Percentiles rank a stretch among this genome's conserved stretches.
Evolutionary conservation across 2,329 filamentous ascomycete species (phyloP).

Genomic region (Chrysoporthe puriensis): DNA sequence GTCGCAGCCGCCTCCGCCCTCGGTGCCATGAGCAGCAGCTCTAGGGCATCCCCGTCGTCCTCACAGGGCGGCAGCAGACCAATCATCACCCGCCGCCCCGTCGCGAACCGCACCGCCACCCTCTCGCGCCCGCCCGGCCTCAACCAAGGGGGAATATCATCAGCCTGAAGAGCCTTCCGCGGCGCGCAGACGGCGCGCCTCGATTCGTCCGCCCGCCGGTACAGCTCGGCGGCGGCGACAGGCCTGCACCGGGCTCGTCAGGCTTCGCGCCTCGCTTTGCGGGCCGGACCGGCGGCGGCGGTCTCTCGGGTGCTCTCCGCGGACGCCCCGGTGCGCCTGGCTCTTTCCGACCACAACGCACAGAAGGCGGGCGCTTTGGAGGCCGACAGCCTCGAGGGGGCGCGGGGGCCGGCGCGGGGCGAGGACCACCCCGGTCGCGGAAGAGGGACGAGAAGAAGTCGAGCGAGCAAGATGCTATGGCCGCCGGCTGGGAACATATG

Average conservation of each 20-base stretch:
- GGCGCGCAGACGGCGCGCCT: conserved; percentile 1
- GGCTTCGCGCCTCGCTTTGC: conserved; percentile 10
- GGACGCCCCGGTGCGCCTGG: not conserved
- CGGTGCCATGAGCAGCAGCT: conserved; percentile 21
- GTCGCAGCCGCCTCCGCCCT: conserved; percentile 28
- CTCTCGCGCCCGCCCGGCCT: not conserved
- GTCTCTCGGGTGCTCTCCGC: not conserved
- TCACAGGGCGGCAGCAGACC: not conserved
- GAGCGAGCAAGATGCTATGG: conserved; percentile 9
- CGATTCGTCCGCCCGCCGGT: not conserved
- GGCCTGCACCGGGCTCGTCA: conserved; percentile 2
- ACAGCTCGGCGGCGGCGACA: conserved; percentile 2
- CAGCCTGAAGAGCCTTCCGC: conserved; percentile 25
- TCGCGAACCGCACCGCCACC: not conserved
- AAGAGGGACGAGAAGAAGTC: conserved; percentile 15
- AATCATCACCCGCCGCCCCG: not conserved
- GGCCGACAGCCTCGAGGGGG: not conserved
- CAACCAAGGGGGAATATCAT: conserved; percentile 20
- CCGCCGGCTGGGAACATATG: conserved; percentile 16
- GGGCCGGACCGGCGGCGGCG: conserved; percentile 1
- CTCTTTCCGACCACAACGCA: not conserved
- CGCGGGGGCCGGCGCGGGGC: not conserved
- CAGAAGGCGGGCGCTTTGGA: conserved; percentile 6
- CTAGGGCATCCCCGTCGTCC: conserved; percentile 2
- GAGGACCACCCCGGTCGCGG: conserved; percentile 7